Evolutionary conservation across 345 rosid species (phyloP), one percentile per base, ranked within the genome.

Genomic region (Corchorus capsularis): DNA sequence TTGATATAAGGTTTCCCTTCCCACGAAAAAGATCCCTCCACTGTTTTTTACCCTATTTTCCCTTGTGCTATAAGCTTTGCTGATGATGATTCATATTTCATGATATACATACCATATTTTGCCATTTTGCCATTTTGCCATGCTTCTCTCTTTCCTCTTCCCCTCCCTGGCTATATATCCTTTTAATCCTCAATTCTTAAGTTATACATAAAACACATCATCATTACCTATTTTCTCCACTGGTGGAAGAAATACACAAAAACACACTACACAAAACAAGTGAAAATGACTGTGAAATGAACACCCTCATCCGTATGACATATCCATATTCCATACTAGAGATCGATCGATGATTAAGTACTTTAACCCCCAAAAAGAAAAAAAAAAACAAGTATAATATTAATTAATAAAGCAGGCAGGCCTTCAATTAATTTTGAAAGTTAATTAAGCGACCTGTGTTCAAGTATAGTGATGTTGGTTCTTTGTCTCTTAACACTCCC

Each of bases 401-500:
- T 32, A 2, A 63, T n/a, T n/a, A n/a, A n/a, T n/a, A n/a, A n/a
- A n/a, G n/a, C n/a, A n/a, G n/a, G n/a, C n/a, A 34, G 56, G 69
- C 32, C 32, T 52, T 75, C 65, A 49, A 49, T n/a, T n/a, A 49
- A 49, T 74, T 14, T 39, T 71, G n/a, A 43, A 83, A 74, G 57
- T 85, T 76, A 87, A 27, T 27, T 27, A 77, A 87, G 81, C 81
- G 94, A 87, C 88, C 88, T 89, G 90, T 89, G 89, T 80, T 92
- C 92, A 5, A 89, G 82, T 71, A 90, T 84, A 62, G 85, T 89
- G 75, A 86, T 86, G 60, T 86, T 86, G 81, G 92, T 88, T 79
- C 96, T 88, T 82, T 92, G 97, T 83, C 96, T 90, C 92, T 93
- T 96, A 53, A 83, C 94, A 88, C 77, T 91, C 4, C 87, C 96